Evolutionary conservation across 192 early-diverging fungal genomes (phyloP).

Genomic region (Backusella parvicylindrica): DNA sequence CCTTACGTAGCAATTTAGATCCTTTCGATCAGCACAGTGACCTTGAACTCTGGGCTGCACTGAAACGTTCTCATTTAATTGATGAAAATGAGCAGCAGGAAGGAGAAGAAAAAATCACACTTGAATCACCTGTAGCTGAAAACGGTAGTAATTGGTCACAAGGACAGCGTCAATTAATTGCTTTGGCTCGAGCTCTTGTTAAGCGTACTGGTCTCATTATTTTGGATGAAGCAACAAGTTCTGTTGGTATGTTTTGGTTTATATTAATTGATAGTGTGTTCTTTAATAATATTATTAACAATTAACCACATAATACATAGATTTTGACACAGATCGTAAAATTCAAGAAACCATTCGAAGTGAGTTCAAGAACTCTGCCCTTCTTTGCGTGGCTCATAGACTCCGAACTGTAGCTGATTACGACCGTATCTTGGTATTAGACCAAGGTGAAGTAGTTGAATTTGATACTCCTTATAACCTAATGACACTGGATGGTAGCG

Average conservation of each 20-base stretch:
- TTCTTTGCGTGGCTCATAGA: conserved; percentile 90
- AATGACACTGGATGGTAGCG: conserved; percentile 53
- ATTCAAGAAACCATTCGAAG: conserved; percentile 82
- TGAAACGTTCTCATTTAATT: conserved; percentile 67
- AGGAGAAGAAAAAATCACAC: conserved; percentile 19
- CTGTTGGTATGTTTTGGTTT: conserved; percentile 46
- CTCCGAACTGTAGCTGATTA: conserved; percentile 81
- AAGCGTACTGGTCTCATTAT: conserved; percentile 64
- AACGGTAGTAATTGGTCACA: conserved; percentile 74
- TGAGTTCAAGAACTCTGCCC: conserved; percentile 67
- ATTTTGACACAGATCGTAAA: conserved; percentile 77
- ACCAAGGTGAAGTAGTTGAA: conserved; percentile 73
- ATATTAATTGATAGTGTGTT: background rate
- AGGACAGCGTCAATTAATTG: conserved; percentile 76
- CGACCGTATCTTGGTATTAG: conserved; percentile 79
- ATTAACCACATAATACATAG: background rate
- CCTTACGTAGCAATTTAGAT: conserved; percentile 78
- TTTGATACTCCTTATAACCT: conserved; percentile 76
- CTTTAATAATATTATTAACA: background rate
- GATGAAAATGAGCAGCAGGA: conserved; percentile 23
- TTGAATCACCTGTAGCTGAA: conserved; percentile 78
- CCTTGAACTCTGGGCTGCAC: conserved; percentile 68
- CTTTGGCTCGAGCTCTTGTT: conserved; percentile 72
- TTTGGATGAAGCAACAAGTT: conserved; percentile 88
- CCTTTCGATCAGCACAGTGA: conserved; percentile 69